Conservation (phyloP, 2,329 filamentous ascomycete genomes). For the Didymella sp. region DNA sequence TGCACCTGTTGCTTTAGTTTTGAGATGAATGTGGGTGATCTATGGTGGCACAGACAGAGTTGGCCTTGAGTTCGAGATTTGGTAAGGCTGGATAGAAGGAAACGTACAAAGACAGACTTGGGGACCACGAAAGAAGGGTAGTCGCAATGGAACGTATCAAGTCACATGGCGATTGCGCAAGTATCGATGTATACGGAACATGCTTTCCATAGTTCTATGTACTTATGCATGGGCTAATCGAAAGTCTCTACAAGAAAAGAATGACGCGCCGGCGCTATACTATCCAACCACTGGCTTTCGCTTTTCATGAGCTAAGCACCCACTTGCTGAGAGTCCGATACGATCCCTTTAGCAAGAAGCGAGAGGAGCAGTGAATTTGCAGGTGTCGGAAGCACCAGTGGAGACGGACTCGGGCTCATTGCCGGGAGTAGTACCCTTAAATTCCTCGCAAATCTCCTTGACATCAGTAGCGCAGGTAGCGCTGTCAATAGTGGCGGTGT, state of each 20-base stretch:
- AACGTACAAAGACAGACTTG: neutral
- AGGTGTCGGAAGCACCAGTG: slow-evolving; percentile 25
- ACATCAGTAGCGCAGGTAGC: slow-evolving; percentile 26
- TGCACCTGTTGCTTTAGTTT: neutral
- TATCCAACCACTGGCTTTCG: slow-evolving; percentile 6
- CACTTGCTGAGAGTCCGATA: neutral
- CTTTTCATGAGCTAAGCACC: neutral
- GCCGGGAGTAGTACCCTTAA: slow-evolving; percentile 26
- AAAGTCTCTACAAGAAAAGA: slow-evolving; percentile 30
- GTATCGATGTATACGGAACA: neutral
- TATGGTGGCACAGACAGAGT: neutral
- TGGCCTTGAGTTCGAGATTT: neutral
- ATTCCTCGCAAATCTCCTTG: slow-evolving; percentile 36
- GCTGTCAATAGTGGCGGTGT: slow-evolving; percentile 50
- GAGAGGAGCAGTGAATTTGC: slow-evolving; percentile 29
- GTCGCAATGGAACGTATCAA: neutral
- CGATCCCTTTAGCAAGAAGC: slow-evolving; percentile 29
- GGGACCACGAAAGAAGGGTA: too few relatives aligned
- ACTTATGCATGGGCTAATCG: slow-evolving; percentile 2
- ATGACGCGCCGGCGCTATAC: slow-evolving; percentile 21
- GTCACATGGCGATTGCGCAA: neutral
- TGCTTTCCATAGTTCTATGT: neutral
- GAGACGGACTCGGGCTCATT: slow-evolving; percentile 27
- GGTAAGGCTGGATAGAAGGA: neutral
- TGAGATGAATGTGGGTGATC: neutral